Conservation (phyloP, 2,329 filamentous ascomycete genomes). For the Diatrype stigma region DNA sequence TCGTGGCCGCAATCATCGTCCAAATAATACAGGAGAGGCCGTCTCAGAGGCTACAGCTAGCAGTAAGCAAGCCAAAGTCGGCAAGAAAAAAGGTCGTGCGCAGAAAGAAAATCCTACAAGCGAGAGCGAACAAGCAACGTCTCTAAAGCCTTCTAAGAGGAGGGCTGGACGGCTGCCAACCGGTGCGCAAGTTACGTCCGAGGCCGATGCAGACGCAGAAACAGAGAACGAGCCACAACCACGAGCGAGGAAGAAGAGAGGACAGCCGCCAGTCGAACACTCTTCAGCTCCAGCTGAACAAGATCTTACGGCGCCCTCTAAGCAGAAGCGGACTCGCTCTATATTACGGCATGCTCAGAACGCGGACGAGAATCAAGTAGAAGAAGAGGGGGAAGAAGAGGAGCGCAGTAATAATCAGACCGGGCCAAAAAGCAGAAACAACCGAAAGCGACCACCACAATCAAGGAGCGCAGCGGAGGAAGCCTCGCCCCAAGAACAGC, state of each 20-base stretch:
- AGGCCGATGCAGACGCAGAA: slow-evolving; percentile 2
- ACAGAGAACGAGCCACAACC: slow-evolving; percentile 8
- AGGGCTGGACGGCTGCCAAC: slow-evolving; percentile 4
- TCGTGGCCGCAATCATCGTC: neutral
- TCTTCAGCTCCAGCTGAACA: neutral
- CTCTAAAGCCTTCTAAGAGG: slow-evolving; percentile 2
- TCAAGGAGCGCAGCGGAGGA: slow-evolving; percentile 7
- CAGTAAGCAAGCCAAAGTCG: slow-evolving; percentile 4
- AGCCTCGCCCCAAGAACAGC: slow-evolving; percentile 12
- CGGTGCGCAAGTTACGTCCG: neutral
- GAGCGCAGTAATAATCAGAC: slow-evolving; percentile 4
- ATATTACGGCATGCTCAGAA: neutral
- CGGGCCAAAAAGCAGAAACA: slow-evolving; percentile 15
- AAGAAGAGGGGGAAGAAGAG: slow-evolving; percentile 6
- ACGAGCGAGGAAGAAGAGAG: slow-evolving; percentile 17
- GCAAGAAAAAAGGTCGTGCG: slow-evolving; percentile 8
- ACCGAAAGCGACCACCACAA: slow-evolving; percentile 15
- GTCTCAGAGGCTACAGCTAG: neutral
- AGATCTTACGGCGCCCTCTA: neutral
- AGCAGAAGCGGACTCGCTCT: neutral
- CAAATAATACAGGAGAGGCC: neutral
- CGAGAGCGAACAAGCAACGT: neutral
- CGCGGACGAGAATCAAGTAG: slow-evolving; percentile 3
- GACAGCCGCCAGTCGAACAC: slow-evolving; percentile 21
- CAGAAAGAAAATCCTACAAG: slow-evolving; percentile 1